phyloP scores from a whole-genome alignment of 257 asterid genomes.

The Solanum gracilifrons region DNA sequence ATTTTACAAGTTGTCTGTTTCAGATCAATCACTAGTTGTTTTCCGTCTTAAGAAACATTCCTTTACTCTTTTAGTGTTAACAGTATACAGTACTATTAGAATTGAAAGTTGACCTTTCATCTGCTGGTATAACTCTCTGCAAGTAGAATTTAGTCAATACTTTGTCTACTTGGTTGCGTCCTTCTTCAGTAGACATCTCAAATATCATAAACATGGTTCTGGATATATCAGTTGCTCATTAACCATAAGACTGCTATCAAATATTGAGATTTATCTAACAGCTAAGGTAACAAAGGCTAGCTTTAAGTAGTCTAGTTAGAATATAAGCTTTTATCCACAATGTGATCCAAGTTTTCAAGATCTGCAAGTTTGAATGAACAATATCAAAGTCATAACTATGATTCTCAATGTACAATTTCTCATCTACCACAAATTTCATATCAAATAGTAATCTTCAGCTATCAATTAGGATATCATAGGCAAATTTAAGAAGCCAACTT shows the following conservation, averaged over 20 bases:
- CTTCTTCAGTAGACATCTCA: not conserved
- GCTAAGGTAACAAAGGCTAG: not conserved
- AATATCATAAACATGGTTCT: not conserved
- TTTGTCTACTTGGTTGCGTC: not conserved
- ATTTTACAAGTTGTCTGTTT: not conserved
- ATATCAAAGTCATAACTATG: not conserved
- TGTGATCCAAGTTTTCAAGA: not conserved
- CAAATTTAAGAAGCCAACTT: not conserved
- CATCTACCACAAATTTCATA: not conserved
- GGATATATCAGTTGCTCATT: not conserved
- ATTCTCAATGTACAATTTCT: not conserved
- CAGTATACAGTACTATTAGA: not conserved
- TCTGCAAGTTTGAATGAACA: not conserved
- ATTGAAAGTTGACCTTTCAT: conserved; percentile 60
- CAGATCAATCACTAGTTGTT: not conserved
- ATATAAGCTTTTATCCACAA: not conserved
- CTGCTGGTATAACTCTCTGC: conserved; percentile 98
- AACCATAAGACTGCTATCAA: not conserved
- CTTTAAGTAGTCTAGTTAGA: not conserved
- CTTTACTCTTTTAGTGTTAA: not conserved
- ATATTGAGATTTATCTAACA: not conserved
- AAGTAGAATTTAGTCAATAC: conserved; percentile 21
- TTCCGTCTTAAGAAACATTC: not conserved
- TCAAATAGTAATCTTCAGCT: not conserved
- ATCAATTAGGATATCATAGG: not conserved